Percentiles rank a stretch among this genome's conserved stretches.
phyloP scores from a whole-genome alignment of 352 stramenopile species.

The Phytopythium aichiense region DNA sequence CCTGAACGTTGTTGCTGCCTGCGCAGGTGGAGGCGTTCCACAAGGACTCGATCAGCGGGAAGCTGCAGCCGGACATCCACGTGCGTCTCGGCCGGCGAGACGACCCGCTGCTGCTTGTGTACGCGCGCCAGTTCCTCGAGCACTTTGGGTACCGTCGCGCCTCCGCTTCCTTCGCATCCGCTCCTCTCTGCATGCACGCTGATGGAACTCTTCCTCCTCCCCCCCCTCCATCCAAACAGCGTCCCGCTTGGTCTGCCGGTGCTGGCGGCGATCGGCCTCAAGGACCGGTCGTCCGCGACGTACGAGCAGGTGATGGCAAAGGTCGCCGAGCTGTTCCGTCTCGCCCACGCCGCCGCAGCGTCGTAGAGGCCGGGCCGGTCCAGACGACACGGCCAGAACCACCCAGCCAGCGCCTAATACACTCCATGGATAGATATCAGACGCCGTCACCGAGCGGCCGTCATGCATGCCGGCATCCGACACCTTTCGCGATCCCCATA shows the following conservation, averaged over 20 bases:
- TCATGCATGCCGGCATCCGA: too few species aligned
- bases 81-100: constrained; percentile 72
- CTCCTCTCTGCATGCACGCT: too few species aligned
- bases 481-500: too few species aligned
- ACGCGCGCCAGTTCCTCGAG: constrained; percentile 78
- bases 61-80: constrained; percentile 74
- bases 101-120: constrained; percentile 80
- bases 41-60: constrained; percentile 74
- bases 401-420: not conserved
- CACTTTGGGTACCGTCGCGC: constrained; percentile 63
- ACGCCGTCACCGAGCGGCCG: too few species aligned
- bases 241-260: constrained; percentile 60
- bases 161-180: not conserved
- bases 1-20: not conserved
- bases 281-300: constrained; percentile 66
- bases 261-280: constrained; percentile 68
- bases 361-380: not conserved
- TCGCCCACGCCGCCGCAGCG: constrained; percentile 10
- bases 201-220: not conserved
- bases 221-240: constrained; percentile 14
- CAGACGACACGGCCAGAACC: not conserved
- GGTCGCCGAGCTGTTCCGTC: constrained; percentile 40
- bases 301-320: constrained; percentile 77
- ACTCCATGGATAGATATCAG: too few species aligned
- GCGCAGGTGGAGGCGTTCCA: constrained; percentile 64